These are phyloP conservation scores for Chalara sp. DNA, from an alignment of 2,329 filamentous ascomycete species.

Conservation along the genomic window DNA sequence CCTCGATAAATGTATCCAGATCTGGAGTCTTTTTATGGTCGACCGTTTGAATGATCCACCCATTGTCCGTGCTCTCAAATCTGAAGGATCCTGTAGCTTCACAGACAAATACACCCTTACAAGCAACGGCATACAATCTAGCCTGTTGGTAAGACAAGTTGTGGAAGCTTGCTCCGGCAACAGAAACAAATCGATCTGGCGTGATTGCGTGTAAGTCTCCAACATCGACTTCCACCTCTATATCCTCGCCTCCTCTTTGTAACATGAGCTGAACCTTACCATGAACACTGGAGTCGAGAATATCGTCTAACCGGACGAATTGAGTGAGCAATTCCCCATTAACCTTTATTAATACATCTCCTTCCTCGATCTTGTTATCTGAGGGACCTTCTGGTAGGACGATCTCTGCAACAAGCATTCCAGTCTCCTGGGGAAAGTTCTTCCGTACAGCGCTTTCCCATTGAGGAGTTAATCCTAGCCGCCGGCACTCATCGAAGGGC, in stretches of 20 bases:
- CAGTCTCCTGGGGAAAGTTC: constrained; percentile 85
- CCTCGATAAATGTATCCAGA: constrained; percentile 80
- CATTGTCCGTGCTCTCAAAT: constrained; percentile 82
- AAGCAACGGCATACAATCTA: constrained; percentile 87
- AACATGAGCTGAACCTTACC: constrained; percentile 72
- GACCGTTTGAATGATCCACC: constrained; percentile 88
- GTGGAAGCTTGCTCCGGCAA: constrained; percentile 92
- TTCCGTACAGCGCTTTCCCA: constrained; percentile 83
- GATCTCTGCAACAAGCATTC: constrained; percentile 95
- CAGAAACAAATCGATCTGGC: constrained; percentile 89
- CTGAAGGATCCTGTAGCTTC: constrained; percentile 93
- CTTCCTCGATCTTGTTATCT: constrained; percentile 81
- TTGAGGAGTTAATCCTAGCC: constrained; percentile 74
- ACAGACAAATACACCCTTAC: constrained; percentile 89
- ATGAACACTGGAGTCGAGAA: constrained; percentile 82
- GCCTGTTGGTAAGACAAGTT: constrained; percentile 96
- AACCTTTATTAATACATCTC: constrained; percentile 87
- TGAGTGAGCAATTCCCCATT: constrained; percentile 91
- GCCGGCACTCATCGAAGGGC: constrained; percentile 92
- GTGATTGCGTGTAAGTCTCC: constrained; percentile 92
- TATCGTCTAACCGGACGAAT: constrained; percentile 85
- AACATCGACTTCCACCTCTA: constrained; percentile 73
- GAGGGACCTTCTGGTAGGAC: constrained; percentile 87
- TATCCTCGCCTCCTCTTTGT: constrained; percentile 80
- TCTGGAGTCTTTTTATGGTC: constrained; percentile 89